Conservation (phyloP, 768 basidiomycete species). For the Plicaturopsis crispa region DNA sequence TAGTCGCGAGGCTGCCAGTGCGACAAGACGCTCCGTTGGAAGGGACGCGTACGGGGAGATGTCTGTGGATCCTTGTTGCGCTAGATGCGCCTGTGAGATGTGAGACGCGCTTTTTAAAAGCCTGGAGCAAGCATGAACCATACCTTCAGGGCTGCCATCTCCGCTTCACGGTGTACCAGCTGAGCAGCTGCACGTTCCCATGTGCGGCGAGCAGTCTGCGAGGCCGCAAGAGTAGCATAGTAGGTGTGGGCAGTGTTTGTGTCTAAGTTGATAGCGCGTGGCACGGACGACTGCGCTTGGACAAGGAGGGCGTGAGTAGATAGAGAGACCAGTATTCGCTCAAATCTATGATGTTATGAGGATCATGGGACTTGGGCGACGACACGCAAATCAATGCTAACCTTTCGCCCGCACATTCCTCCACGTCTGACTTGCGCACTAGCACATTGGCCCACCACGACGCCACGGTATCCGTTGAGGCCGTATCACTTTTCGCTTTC, state of each 20-base stretch:
- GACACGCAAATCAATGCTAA: slow-evolving; percentile 14
- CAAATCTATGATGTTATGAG: slow-evolving; percentile 31
- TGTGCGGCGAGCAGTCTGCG: background rate
- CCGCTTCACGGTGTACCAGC: slow-evolving; percentile 1
- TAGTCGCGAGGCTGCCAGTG: slow-evolving; percentile 10
- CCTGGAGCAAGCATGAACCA: too few relatives aligned
- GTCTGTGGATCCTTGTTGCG: slow-evolving; percentile 1
- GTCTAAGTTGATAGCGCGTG: too few relatives aligned
- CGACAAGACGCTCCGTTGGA: slow-evolving; percentile 21
- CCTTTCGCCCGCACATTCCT: slow-evolving; percentile 48
- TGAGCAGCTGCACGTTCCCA: slow-evolving; percentile 1
- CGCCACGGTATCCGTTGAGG: slow-evolving; percentile 9
- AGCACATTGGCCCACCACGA: slow-evolving; percentile 56
- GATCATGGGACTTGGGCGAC: slow-evolving; percentile 1
- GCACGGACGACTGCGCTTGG: too few relatives aligned
- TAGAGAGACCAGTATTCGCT: slow-evolving; percentile 40
- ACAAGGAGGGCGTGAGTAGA: slow-evolving; percentile 44
- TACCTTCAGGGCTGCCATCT: slow-evolving; percentile 1
- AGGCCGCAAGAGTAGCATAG: slow-evolving; percentile 6
- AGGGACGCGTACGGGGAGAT: slow-evolving; percentile 17
- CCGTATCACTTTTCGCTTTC: slow-evolving; percentile 18
- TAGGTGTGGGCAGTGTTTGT: too few relatives aligned
- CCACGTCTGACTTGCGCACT: slow-evolving; percentile 46
- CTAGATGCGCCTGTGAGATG: background rate
- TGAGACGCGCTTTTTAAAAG: too few relatives aligned